Percentiles rank a stretch among this genome's conserved stretches.
These are phyloP conservation scores for Hypericum androsaemum DNA, from an alignment of 345 rosid species.

Conservation along the genomic window DNA sequence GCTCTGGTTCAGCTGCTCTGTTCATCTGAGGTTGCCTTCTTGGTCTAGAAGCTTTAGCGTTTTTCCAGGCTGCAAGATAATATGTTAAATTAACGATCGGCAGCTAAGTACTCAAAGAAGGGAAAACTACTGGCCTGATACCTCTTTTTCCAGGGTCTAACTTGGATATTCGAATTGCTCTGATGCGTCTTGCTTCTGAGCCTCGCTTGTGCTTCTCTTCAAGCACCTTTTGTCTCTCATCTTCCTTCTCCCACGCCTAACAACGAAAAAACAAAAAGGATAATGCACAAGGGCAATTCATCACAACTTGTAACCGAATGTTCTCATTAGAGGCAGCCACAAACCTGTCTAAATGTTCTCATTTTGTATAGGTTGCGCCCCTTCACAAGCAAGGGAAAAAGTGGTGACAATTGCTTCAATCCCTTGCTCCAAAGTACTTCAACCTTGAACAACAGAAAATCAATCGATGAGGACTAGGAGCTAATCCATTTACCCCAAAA, in stretches of 20 bases:
- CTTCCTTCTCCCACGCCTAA: constrained; percentile 46
- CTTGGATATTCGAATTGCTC: constrained; percentile 28
- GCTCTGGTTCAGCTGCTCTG: constrained; percentile 20
- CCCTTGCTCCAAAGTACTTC: constrained; percentile 65
- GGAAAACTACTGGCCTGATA: constrained; percentile 4
- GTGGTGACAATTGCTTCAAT: constrained; percentile 35
- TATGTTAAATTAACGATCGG: neutral
- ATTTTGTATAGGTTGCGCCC: constrained; percentile 55
- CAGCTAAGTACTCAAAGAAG: neutral
- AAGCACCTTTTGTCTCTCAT: constrained; percentile 36
- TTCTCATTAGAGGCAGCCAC: constrained; percentile 3
- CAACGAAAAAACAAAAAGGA: constrained; percentile 8
- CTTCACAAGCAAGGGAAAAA: constrained; percentile 54
- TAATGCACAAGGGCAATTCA: constrained; percentile 7
- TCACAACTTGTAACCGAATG: neutral
- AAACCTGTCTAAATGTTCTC: constrained; percentile 49
- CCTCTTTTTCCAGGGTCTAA: constrained; percentile 23
- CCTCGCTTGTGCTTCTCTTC: constrained; percentile 60
- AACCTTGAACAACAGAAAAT: constrained; percentile 30
- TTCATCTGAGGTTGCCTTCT: constrained; percentile 17
- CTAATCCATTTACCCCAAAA: neutral
- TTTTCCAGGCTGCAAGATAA: constrained; percentile 31
- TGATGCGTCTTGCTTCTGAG: constrained; percentile 41
- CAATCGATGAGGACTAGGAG: constrained; percentile 11
- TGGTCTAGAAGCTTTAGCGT: constrained; percentile 22